Conservation (phyloP, 371 early-diverging fungal genomes). For the Mortierella polycephala region DNA sequence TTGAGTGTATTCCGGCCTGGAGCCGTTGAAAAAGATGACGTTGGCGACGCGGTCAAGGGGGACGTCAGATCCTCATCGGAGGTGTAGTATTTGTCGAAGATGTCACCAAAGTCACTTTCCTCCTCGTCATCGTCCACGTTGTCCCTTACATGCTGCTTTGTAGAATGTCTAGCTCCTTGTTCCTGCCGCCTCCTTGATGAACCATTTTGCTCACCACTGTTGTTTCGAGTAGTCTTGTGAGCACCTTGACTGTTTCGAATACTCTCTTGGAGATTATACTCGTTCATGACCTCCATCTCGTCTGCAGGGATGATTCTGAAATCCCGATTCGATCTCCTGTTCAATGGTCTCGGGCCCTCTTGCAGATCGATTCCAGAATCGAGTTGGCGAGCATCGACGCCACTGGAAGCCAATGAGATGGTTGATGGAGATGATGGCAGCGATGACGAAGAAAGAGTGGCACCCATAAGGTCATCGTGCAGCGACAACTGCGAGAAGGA, state of each 20-base stretch:
- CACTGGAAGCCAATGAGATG: conserved; percentile 15
- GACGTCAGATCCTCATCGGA: conserved; percentile 23
- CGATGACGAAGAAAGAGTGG: conserved; percentile 2
- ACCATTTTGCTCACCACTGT: conserved; percentile 8
- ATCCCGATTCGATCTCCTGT: conserved; percentile 33
- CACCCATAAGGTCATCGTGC: conserved; percentile 15
- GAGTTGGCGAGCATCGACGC: conserved; percentile 18
- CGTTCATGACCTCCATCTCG: conserved; percentile 19
- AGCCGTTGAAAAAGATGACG: conserved; percentile 8
- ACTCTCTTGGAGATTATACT: conserved; percentile 19
- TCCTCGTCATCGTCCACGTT: conserved; percentile 20
- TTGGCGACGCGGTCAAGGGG: conserved; percentile 11
- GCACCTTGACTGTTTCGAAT: conserved; percentile 11
- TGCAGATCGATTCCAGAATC: conserved; percentile 40
- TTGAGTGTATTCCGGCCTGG: conserved; percentile 14
- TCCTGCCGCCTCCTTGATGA: background rate
- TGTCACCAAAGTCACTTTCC: conserved; percentile 35
- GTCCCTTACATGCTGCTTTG: background rate
- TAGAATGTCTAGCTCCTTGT: background rate
- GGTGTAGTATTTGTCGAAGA: conserved; percentile 39
- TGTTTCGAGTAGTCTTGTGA: conserved; percentile 1
- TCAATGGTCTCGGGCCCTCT: conserved; percentile 26
- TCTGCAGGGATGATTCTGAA: conserved; percentile 26
- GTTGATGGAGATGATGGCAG: conserved; percentile 18
- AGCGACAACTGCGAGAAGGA: conserved; percentile 27